phyloP scores from a whole-genome alignment of 306 rosid genomes.

The Fragaria vesca region DNA sequence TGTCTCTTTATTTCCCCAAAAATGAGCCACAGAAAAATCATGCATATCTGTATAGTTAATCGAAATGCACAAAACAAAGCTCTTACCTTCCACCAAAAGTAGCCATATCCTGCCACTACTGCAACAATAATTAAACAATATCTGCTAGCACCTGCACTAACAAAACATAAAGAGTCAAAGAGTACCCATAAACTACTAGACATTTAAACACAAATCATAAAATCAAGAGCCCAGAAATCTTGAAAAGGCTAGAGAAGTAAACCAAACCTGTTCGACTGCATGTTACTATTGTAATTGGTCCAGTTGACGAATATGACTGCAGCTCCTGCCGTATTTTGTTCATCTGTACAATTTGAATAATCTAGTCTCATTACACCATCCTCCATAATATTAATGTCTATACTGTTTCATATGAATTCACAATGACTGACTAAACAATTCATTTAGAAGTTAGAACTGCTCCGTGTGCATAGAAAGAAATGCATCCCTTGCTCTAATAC shows the following conservation, averaged over 20 bases:
- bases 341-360: constrained; percentile 50
- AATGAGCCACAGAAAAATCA: not conserved
- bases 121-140: constrained; percentile 63
- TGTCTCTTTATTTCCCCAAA: not conserved
- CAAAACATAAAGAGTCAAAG: constrained; percentile 25
- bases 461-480: not conserved
- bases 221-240: not conserved
- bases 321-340: constrained; percentile 67
- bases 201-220: not conserved
- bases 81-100: constrained; percentile 90
- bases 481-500: not conserved
- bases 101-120: constrained; percentile 76
- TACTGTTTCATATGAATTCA: not conserved
- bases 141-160: constrained; percentile 53
- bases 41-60: not conserved
- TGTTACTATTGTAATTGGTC: constrained; percentile 63
- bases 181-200: constrained; percentile 13
- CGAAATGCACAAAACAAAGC: not conserved
- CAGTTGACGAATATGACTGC: constrained; percentile 47
- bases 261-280: constrained; percentile 58
- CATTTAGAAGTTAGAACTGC: not conserved
- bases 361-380: not conserved
- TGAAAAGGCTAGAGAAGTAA: constrained; percentile 22
- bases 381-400: not conserved
- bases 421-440: not conserved